Conservation (phyloP, 2,329 filamentous ascomycete species). For the Chaetomiaceae sp. region DNA sequence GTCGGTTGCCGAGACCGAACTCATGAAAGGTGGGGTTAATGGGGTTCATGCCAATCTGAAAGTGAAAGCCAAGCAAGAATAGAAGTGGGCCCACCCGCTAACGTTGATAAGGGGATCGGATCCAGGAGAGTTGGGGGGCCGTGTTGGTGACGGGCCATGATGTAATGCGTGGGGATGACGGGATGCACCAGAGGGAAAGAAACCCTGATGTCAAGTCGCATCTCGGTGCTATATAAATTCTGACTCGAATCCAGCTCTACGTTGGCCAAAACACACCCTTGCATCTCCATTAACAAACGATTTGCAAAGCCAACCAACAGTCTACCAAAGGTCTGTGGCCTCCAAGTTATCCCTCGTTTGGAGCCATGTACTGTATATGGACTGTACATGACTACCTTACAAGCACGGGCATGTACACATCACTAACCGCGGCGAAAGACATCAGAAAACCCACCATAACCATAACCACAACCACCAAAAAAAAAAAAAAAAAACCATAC, state of each 20-base stretch:
- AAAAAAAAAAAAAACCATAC: slow-evolving; percentile 8
- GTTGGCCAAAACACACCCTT: not conserved
- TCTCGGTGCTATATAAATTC: not conserved
- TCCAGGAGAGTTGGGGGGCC: not conserved
- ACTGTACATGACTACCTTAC: too few species aligned
- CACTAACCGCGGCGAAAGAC: too few species aligned
- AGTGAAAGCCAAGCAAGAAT: too few species aligned
- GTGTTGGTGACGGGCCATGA: slow-evolving; percentile 19
- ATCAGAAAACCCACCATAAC: too few species aligned
- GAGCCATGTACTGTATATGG: too few species aligned
- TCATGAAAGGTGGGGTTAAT: too few species aligned
- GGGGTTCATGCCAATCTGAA: too few species aligned
- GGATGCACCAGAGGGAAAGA: slow-evolving; percentile 10
- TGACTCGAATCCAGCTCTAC: not conserved
- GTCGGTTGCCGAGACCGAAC: not conserved
- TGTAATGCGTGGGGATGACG: slow-evolving; percentile 23
- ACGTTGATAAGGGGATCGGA: not conserved
- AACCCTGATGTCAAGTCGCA: slow-evolving; percentile 15
- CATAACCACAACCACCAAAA: too few species aligned
- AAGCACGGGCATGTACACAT: too few species aligned
- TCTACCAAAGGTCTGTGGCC: not conserved
- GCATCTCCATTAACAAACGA: not conserved
- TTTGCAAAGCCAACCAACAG: not conserved
- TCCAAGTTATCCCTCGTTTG: too few species aligned
- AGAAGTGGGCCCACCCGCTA: not conserved